phyloP scores from a whole-genome alignment of 768 basidiomycete genomes.

The Lactarius akahatsu region DNA sequence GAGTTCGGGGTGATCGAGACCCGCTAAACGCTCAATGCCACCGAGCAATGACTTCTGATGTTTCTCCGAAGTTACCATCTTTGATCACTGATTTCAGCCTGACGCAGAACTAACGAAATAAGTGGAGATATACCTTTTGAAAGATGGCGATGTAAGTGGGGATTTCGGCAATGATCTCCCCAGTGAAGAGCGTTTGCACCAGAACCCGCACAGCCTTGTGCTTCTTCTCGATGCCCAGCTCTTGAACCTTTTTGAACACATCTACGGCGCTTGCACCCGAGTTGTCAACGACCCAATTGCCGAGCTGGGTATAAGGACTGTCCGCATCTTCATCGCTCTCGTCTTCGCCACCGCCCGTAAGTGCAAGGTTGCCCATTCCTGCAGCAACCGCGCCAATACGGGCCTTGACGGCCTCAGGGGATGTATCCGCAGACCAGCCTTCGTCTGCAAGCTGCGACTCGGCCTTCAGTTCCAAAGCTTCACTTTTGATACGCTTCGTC shows the following conservation, averaged over 20 bases:
- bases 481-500: slow-evolving; percentile 87
- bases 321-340: slow-evolving; percentile 86
- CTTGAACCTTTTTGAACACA: slow-evolving; percentile 86
- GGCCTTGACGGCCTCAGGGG: slow-evolving; percentile 81
- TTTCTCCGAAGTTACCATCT: slow-evolving; percentile 92
- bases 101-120: background rate
- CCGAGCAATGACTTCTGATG: slow-evolving; percentile 94
- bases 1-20: slow-evolving; percentile 69
- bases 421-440: slow-evolving; percentile 92
- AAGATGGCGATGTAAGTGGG: slow-evolving; percentile 65
- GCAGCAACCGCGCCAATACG: slow-evolving; percentile 72
- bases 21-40: slow-evolving; percentile 86
- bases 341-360: slow-evolving; percentile 69
- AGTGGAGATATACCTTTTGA: slow-evolving; percentile 62
- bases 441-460: slow-evolving; percentile 63
- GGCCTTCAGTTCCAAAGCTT: slow-evolving; percentile 72
- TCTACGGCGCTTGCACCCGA: slow-evolving; percentile 57
- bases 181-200: slow-evolving; percentile 80
- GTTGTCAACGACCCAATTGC: slow-evolving; percentile 81
- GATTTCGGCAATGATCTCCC: slow-evolving; percentile 65
- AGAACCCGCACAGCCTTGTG: slow-evolving; percentile 86
- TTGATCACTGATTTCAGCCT: background rate
- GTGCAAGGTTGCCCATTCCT: slow-evolving; percentile 50
- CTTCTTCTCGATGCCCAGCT: slow-evolving; percentile 90
- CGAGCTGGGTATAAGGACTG: slow-evolving; percentile 82